These are phyloP conservation scores for Penicillium vulpinum DNA, from an alignment of 2,329 filamentous ascomycete species.

Conservation along the genomic window DNA sequence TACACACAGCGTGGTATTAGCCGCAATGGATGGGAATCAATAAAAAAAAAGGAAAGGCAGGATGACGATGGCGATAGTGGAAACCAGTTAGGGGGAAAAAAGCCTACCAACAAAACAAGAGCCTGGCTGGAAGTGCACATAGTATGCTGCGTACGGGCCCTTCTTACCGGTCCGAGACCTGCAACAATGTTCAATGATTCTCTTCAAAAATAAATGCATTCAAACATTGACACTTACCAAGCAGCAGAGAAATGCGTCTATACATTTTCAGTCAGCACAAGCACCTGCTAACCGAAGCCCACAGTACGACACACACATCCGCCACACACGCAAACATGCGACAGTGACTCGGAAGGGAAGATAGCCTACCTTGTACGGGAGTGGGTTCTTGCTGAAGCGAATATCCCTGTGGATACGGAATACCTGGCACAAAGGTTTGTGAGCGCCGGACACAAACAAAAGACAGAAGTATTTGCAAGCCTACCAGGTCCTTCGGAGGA, in stretches of 20 bases:
- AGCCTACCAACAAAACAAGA: constrained; percentile 71
- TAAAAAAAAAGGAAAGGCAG: neutral
- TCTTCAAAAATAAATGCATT: neutral
- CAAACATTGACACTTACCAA: constrained; percentile 54
- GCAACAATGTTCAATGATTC: constrained; percentile 23
- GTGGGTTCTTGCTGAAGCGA: constrained; percentile 78
- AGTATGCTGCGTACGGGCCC: constrained; percentile 84
- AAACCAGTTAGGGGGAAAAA: constrained; percentile 21
- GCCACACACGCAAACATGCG: neutral
- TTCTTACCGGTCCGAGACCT: constrained; percentile 83
- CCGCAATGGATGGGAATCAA: neutral
- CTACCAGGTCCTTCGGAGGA: constrained; percentile 75
- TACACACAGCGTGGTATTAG: constrained; percentile 32
- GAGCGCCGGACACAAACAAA: constrained; percentile 4
- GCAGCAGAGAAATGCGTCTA: constrained; percentile 80
- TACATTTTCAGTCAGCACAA: constrained; percentile 25
- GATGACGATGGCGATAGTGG: neutral
- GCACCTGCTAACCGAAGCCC: constrained; percentile 11
- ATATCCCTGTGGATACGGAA: constrained; percentile 88
- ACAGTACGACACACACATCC: constrained; percentile 14
- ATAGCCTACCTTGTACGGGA: constrained; percentile 75
- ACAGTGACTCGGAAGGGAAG: neutral
- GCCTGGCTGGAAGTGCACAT: constrained; percentile 75
- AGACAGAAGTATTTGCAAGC: constrained; percentile 16
- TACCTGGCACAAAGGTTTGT: constrained; percentile 46